A percentile compares a stretch with the other conserved stretches of the same genome.
Conservation (phyloP, 2,329 filamentous ascomycete species). For the Whalleya microplaca region DNA sequence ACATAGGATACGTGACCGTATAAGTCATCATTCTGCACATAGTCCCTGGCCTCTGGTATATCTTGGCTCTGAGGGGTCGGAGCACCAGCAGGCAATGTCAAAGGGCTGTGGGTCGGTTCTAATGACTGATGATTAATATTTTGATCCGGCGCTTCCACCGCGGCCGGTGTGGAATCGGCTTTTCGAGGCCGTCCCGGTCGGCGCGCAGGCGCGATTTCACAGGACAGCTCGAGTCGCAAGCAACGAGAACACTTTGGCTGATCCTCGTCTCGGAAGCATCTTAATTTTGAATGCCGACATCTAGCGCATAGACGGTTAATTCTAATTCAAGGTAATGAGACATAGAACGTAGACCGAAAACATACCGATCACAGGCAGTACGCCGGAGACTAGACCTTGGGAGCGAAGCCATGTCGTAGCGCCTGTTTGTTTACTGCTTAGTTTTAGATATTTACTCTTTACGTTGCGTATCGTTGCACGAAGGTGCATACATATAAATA, state of each 20-base stretch:
- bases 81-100: too few relatives aligned
- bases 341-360: neutral
- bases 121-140: neutral
- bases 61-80: too few relatives aligned
- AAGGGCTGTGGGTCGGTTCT: too few relatives aligned
- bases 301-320: conserved; percentile 9
- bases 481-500: too few relatives aligned
- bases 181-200: conserved; percentile 23
- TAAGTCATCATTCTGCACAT: too few relatives aligned
- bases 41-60: too few relatives aligned
- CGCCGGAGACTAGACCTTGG: conserved; percentile 21
- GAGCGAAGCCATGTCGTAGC: conserved; percentile 11
- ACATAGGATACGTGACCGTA: too few relatives aligned
- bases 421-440: too few relatives aligned
- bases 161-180: neutral
- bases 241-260: conserved; percentile 23
- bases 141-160: neutral
- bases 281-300: conserved; percentile 24
- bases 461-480: too few relatives aligned
- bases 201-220: conserved; percentile 21
- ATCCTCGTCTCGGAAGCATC: conserved; percentile 19
- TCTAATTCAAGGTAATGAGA: neutral
- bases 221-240: conserved; percentile 16
- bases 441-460: too few relatives aligned
- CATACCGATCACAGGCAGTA: conserved; percentile 26